phyloP scores from a whole-genome alignment of 257 asterid genomes.

The Galeopsis tetrahit region DNA sequence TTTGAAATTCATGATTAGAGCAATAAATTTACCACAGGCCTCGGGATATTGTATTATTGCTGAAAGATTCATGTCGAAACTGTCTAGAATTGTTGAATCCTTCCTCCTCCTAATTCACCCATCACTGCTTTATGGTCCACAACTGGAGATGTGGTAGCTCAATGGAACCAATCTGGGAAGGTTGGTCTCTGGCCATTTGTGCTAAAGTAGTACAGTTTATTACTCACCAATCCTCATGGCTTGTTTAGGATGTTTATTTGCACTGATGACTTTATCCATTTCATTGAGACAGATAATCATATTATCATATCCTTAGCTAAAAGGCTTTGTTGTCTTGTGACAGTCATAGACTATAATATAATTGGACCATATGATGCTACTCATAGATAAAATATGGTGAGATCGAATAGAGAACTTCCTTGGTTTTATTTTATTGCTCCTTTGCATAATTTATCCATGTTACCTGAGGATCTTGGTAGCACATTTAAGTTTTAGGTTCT shows the following conservation, averaged over 20 bases:
- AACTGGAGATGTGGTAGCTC: conserved; percentile 11
- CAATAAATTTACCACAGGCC: conserved; percentile 1
- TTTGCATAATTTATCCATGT: conserved; percentile 18
- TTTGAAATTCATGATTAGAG: not conserved
- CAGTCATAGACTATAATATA: conserved; percentile 5
- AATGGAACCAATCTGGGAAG: not conserved
- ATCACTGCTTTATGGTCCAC: not conserved
- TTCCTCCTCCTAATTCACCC: not conserved
- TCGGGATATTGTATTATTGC: not conserved
- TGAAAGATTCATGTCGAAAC: not conserved
- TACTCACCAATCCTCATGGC: not conserved
- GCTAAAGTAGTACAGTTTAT: conserved; percentile 2
- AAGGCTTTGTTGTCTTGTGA: not conserved
- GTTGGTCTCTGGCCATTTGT: conserved; percentile 2
- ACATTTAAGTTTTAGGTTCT: not conserved
- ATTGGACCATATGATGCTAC: not conserved
- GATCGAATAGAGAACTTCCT: not conserved
- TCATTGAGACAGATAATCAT: not conserved
- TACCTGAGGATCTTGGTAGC: not conserved
- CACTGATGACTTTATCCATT: not conserved
- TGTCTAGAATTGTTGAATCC: not conserved
- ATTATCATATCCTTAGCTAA: not conserved
- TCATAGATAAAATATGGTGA: not conserved
- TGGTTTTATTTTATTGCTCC: conserved; percentile 14
- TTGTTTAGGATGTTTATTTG: not conserved